Conservation (phyloP, 768 basidiomycete genomes). For the Lactarius hengduanensis region DNA sequence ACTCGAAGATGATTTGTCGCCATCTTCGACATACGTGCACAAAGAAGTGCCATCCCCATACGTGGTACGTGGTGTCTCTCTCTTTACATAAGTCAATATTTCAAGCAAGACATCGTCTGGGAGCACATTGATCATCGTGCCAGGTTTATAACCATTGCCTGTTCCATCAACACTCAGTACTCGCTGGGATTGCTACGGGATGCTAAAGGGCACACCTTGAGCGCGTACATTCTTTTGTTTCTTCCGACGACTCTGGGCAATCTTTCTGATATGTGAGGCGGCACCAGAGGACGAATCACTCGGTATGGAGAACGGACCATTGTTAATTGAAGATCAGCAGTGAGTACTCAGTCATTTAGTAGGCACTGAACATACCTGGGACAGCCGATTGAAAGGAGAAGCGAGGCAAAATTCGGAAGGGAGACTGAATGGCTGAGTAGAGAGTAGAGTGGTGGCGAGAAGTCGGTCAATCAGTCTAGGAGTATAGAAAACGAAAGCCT, state of each 20-base stretch:
- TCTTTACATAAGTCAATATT: neutral
- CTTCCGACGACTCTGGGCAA: neutral
- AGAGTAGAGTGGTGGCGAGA: too few relatives aligned
- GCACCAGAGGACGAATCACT: neutral
- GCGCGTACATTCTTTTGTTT: neutral
- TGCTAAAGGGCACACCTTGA: neutral
- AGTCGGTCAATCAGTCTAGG: neutral
- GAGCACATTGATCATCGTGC: neutral
- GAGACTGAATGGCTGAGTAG: too few relatives aligned
- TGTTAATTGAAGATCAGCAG: neutral
- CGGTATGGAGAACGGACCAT: too few relatives aligned
- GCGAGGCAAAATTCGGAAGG: too few relatives aligned
- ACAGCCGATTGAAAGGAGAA: too few relatives aligned
- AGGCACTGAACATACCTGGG: too few relatives aligned
- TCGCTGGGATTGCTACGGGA: neutral
- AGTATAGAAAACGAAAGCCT: neutral
- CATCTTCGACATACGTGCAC: neutral
- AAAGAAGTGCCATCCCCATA: too few relatives aligned
- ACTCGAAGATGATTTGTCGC: neutral
- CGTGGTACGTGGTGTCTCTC: too few relatives aligned
- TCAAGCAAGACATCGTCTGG: neutral
- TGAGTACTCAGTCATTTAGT: too few relatives aligned
- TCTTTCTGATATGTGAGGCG: neutral
- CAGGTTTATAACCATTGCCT: neutral
- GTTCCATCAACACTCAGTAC: neutral